Percentiles rank a stretch among this genome's conserved stretches.
phyloP scores from a whole-genome alignment of 768 basidiomycete species.

The Hypsizygus marmoreus region DNA sequence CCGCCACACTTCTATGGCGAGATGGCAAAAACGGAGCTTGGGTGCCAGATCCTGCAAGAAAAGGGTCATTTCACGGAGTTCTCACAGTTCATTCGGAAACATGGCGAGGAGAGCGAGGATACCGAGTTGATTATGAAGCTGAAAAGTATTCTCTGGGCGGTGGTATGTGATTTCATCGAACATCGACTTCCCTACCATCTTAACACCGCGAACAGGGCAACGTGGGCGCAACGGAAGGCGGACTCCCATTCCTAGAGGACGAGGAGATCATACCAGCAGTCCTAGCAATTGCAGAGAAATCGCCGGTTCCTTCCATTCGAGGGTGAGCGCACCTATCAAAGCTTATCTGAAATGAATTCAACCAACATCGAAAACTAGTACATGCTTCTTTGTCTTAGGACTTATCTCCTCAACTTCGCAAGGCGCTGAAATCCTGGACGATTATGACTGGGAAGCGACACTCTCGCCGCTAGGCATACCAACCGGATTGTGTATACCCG shows the following conservation, averaged over 20 bases:
- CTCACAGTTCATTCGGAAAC: constrained; percentile 84
- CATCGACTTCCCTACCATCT: neutral
- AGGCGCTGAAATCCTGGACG: constrained; percentile 91
- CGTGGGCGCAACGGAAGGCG: constrained; percentile 87
- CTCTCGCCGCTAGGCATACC: constrained; percentile 82
- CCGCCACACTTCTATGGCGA: constrained; percentile 98
- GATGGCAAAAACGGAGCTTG: constrained; percentile 94
- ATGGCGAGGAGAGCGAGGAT: constrained; percentile 84
- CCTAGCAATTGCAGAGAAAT: constrained; percentile 88
- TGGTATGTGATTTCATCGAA: constrained; percentile 59
- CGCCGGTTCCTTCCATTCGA: constrained; percentile 85
- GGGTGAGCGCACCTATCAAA: constrained; percentile 57
- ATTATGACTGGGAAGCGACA: constrained; percentile 92
- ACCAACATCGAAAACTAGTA: constrained; percentile 47
- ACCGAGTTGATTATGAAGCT: constrained; percentile 82
- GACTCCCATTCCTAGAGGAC: constrained; percentile 93
- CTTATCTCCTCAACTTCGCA: constrained; percentile 89
- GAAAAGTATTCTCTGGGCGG: constrained; percentile 96
- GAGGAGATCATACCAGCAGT: constrained; percentile 92
- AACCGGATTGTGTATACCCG: constrained; percentile 89
- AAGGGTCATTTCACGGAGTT: constrained; percentile 92
- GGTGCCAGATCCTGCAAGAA: constrained; percentile 87
- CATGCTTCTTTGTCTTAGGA: constrained; percentile 94
- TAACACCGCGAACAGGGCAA: constrained; percentile 65
- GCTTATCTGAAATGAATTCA: constrained; percentile 1